Percentiles rank a stretch among this genome's conserved stretches.
These are phyloP conservation scores for Vitis amurensis DNA, from an alignment of 164 flowering plant genomes.

Conservation along the genomic window DNA sequence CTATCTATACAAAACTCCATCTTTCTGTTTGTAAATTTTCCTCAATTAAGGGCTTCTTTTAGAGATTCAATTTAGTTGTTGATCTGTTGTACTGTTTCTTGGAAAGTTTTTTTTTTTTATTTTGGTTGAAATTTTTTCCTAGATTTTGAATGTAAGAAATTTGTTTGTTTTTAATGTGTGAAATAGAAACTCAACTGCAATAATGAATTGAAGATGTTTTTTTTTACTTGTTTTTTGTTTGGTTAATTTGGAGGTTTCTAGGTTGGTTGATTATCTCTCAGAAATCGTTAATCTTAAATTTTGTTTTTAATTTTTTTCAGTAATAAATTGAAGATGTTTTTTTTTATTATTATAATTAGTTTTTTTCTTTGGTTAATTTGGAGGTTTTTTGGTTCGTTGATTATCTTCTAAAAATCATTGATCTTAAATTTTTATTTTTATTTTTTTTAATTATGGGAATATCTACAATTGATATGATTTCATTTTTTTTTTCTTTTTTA, in stretches of 20 bases:
- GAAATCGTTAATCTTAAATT: too few relatives aligned
- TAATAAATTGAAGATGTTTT: neutral
- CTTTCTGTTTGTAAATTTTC: constrained; percentile 13
- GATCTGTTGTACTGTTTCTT: constrained; percentile 22
- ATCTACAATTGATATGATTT: neutral
- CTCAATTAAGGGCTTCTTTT: constrained; percentile 9
- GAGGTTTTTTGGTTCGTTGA: neutral
- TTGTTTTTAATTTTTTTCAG: too few relatives aligned
- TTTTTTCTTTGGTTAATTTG: neutral
- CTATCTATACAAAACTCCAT: constrained; percentile 1
- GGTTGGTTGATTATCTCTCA: too few relatives aligned
- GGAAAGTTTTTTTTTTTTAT: constrained; percentile 17
- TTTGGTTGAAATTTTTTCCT: constrained; percentile 33
- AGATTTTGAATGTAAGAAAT: constrained; percentile 48
- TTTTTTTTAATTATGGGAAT: neutral
- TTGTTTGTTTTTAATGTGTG: neutral
- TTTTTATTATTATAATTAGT: too few relatives aligned
- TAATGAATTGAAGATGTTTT: too few relatives aligned
- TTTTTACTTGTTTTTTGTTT: too few relatives aligned
- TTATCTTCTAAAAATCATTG: too few relatives aligned
- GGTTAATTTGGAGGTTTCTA: too few relatives aligned
- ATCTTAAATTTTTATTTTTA: neutral
- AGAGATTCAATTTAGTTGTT: constrained; percentile 49
- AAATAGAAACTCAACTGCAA: too few relatives aligned
- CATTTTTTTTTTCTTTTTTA: neutral